phyloP scores from a whole-genome alignment of 805 yeast genomes.

The Komagataella populi region DNA sequence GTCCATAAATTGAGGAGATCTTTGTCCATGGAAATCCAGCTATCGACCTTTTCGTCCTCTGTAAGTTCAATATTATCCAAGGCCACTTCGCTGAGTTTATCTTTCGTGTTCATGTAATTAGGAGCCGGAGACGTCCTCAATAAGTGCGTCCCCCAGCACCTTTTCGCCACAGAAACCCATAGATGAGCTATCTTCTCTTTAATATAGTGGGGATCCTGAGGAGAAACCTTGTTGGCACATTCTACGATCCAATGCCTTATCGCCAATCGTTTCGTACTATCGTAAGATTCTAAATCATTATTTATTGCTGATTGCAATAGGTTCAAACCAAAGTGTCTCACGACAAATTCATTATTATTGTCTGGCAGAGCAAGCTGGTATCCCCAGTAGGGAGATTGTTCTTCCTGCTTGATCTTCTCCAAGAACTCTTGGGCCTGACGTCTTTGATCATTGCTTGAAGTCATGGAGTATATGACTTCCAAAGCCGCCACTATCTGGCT shows the following conservation, averaged over 20 bases:
- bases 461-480: conserved; percentile 57
- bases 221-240: conserved; percentile 43
- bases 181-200: conserved; percentile 81
- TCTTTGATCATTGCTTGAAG: conserved; percentile 42
- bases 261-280: conserved; percentile 43
- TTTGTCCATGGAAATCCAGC: conserved; percentile 85
- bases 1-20: conserved; percentile 69
- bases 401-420: conserved; percentile 61
- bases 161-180: conserved; percentile 86
- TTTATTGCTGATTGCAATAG: conserved; percentile 63
- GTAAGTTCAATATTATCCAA: conserved; percentile 15
- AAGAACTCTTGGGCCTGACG: conserved; percentile 50
- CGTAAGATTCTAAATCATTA: conserved; percentile 39
- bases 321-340: conserved; percentile 84
- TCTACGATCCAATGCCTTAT: conserved; percentile 80
- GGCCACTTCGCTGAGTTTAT: conserved; percentile 7
- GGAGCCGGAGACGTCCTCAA: conserved; percentile 10
- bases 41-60: conserved; percentile 39
- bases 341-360: conserved; percentile 48
- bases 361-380: conserved; percentile 65
- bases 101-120: conserved; percentile 2
- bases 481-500: conserved; percentile 68
- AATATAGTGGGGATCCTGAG: conserved; percentile 76
- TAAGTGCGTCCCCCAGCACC: conserved; percentile 79
- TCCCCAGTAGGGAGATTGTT: conserved; percentile 88